Base-by-base conservation (phyloP, 352 stramenopile species). In the Phytophthora nicotianae region DNA sequence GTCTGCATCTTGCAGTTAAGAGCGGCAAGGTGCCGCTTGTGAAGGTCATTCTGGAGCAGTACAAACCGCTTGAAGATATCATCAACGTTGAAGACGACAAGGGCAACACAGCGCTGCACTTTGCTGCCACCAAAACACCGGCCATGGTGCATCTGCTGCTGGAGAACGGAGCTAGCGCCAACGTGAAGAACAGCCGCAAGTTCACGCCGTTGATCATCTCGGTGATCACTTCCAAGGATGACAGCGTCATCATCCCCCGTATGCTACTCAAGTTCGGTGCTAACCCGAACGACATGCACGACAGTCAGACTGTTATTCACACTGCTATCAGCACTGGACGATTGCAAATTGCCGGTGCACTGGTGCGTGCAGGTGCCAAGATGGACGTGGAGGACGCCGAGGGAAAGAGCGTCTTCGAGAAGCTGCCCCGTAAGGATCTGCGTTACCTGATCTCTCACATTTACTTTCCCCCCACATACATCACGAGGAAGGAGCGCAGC, bases 231-330 rank as follows among this genome's bases (percentile, higher is more conserved):
- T 90, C 84, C 37, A 82, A 79, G 55, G 80, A 92, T 43, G 86
- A 93, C 64, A 86, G 76, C 52, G 74, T 93, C 26, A 92, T 95
- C 46, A 91, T 93, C 38, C 78, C 86, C 32, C 86, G 86, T 51
- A 95, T 95, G 86, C 78, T 95, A 53, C 80, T 95, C 40, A 95
- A 95, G 68, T 95, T 77, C 50, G 86, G 86, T 35, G 86, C 86
- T 29, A 95, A 95, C 71, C 86, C 86, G 53, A 95, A 95, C 64
- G 86, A 95, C 52, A 91, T 95, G 78, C 86, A 95, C 70, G 86
- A 95, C 62, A 88, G 79, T 47, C 83, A 93, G 45, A 95, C 86
- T 5, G 84, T 95, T 19, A 92, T 95, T 54, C 86, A 95, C 79
- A 95, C 86, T 8, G 86, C 86, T 14, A 86, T 95, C 48, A 78